Conservation (phyloP, 805 yeast genomes). For the Kodamaea fukazawae region DNA sequence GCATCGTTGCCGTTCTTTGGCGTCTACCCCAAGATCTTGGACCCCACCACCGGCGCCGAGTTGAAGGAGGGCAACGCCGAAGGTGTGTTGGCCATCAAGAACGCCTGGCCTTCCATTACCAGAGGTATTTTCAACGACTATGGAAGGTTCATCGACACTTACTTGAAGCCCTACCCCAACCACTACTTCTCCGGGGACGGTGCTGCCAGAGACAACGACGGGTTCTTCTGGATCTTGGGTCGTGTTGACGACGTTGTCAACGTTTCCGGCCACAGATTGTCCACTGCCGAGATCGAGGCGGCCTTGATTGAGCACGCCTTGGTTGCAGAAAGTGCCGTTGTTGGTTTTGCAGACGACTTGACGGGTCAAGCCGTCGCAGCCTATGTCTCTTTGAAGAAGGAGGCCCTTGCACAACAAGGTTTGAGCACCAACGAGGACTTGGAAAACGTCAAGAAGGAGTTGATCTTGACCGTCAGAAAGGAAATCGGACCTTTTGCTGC, state of each 20-base stretch:
- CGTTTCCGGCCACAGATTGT: slow-evolving; percentile 94
- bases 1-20: slow-evolving; percentile 98
- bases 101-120: slow-evolving; percentile 99
- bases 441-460: slow-evolving; percentile 65
- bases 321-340: slow-evolving; percentile 95
- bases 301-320: slow-evolving; percentile 74
- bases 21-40: slow-evolving; percentile 83
- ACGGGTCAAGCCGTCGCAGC: slow-evolving; percentile 98
- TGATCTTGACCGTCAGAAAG: slow-evolving; percentile 84
- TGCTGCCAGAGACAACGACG: slow-evolving; percentile 95
- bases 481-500: slow-evolving; percentile 95
- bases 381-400: slow-evolving; percentile 77
- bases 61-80: slow-evolving; percentile 85
- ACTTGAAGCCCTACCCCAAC: slow-evolving; percentile 89
- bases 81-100: slow-evolving; percentile 89
- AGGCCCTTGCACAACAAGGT: slow-evolving; percentile 21
- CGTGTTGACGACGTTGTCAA: slow-evolving; percentile 98
- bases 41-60: slow-evolving; percentile 88
- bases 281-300: slow-evolving; percentile 98
- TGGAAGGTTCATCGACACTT: slow-evolving; percentile 82
- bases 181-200: slow-evolving; percentile 97
- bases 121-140: slow-evolving; percentile 92
- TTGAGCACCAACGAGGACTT: slow-evolving; percentile 38
- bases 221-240: slow-evolving; percentile 96
- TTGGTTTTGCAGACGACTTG: slow-evolving; percentile 89